Evolutionary conservation across 2,329 filamentous ascomycete genomes (phyloP).

Genomic region (Penicillium sp.): DNA sequence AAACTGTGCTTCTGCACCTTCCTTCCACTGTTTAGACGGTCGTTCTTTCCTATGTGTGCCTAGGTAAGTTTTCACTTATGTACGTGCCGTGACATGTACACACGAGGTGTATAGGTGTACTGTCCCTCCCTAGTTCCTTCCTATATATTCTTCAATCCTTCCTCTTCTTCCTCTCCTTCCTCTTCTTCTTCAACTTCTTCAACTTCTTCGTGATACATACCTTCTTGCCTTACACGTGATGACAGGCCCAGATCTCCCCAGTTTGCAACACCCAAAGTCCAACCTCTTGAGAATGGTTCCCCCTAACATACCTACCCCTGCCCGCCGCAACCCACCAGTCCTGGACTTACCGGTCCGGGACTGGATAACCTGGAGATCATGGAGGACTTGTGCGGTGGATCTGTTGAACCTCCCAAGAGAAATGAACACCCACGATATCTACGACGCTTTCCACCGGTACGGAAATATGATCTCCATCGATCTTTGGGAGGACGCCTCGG

Average conservation of each 20-base stretch:
- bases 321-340: conserved; percentile 6
- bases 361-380: conserved; percentile 29
- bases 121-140: background rate
- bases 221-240: background rate
- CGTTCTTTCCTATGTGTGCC: background rate
- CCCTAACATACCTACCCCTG: too few species aligned
- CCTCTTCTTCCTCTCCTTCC: background rate
- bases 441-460: conserved; percentile 44
- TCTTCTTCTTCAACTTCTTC: background rate
- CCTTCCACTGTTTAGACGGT: background rate
- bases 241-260: background rate
- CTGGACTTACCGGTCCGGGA: conserved; percentile 1
- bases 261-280: too few species aligned
- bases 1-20: background rate
- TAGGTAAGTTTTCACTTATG: background rate
- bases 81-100: too few species aligned
- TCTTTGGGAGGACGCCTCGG: conserved; percentile 40
- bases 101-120: too few species aligned
- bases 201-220: background rate
- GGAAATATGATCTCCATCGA: conserved; percentile 52
- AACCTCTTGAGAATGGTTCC: background rate
- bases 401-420: conserved; percentile 30
- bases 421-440: conserved; percentile 38
- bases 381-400: conserved; percentile 34
- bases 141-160: background rate